Evolutionary conservation across 208 protist genomes (phyloP).

Genomic region (Trypanosoma mega): DNA sequence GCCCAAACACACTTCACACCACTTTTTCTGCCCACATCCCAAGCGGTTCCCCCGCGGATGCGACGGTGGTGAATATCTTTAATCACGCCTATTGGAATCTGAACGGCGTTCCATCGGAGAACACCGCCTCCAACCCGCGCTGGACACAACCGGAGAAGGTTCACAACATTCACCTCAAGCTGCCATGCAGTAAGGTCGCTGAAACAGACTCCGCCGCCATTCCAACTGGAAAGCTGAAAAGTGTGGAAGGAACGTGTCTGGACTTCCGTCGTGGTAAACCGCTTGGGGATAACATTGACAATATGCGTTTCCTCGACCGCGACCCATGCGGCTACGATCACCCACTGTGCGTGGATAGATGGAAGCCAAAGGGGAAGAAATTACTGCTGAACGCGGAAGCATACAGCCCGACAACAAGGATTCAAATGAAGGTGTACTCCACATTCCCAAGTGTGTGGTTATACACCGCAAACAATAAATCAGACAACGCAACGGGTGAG

Average conservation of each 20-base stretch:
- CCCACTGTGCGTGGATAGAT: conserved; percentile 42
- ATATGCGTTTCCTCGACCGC: conserved; percentile 33
- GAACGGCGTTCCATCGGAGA: conserved; percentile 38
- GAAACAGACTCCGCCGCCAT: conserved; percentile 37
- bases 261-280: conserved; percentile 38
- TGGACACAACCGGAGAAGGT: conserved; percentile 29
- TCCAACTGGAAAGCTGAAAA: conserved; percentile 36
- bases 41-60: conserved; percentile 28
- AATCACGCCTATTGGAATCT: conserved; percentile 71
- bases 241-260: conserved; percentile 28
- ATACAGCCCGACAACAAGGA: conserved; percentile 44
- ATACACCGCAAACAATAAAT: conserved; percentile 68
- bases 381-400: conserved; percentile 45
- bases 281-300: conserved; percentile 39
- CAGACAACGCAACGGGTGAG: conserved; percentile 33
- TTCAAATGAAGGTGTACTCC: conserved; percentile 58
- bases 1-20: conserved; percentile 34
- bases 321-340: conserved; percentile 63
- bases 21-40: conserved; percentile 34
- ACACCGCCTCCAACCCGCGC: conserved; percentile 3
- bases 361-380: conserved; percentile 24
- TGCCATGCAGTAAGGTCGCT: conserved; percentile 36
- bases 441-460: conserved; percentile 63
- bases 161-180: conserved; percentile 40
- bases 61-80: conserved; percentile 54